phyloP scores from a whole-genome alignment of 805 yeast genomes.

The Nakazawaea ishiwadae region DNA sequence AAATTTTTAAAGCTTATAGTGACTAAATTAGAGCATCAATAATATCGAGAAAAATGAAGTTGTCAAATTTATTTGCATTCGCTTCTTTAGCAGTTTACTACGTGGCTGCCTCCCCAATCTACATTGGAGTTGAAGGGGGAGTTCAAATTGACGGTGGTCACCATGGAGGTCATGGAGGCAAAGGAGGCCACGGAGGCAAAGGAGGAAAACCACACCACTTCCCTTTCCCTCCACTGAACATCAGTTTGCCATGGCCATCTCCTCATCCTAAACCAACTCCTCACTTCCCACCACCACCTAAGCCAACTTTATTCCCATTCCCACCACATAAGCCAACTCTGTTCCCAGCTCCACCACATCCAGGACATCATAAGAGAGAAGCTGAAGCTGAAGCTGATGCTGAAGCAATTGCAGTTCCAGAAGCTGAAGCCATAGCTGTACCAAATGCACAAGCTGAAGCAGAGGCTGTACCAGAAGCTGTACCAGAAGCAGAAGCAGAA shows the following conservation, averaged over 20 bases:
- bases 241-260: not conserved
- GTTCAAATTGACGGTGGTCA: too few relatives aligned
- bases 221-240: not conserved
- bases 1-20: too few relatives aligned
- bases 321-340: not conserved
- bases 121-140: not conserved
- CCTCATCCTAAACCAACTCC: not conserved
- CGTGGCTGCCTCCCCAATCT: constrained; percentile 2
- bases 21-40: too few relatives aligned
- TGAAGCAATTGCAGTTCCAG: constrained; percentile 7
- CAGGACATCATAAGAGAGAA: constrained; percentile 11
- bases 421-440: constrained; percentile 1
- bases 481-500: not conserved
- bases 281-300: not conserved
- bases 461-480: not conserved
- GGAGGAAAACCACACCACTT: not conserved
- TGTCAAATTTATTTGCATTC: not conserved
- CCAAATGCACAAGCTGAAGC: constrained; percentile 5
- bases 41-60: too few relatives aligned
- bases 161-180: too few relatives aligned
- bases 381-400: constrained; percentile 9
- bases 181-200: not conserved
- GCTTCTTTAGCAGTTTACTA: not conserved
- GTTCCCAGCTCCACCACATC: not conserved
- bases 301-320: constrained; percentile 1